Evolutionary conservation across 2,329 filamentous ascomycete species (phyloP), one percentile per base, ranked within the genome.

Genomic region (Clarireedia monteithiana): DNA sequence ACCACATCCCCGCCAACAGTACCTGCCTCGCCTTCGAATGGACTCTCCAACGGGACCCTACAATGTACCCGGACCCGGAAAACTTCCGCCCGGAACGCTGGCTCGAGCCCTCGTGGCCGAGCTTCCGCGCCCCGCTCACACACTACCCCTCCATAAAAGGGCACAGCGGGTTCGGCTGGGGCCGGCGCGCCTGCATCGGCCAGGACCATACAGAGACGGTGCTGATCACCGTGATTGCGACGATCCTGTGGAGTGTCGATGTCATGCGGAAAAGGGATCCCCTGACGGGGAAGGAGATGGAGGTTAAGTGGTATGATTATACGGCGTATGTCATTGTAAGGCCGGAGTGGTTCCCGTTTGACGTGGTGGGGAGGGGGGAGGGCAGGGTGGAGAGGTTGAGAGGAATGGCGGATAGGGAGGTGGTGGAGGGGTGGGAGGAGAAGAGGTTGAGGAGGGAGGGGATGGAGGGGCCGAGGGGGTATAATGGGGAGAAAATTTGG

Each of bases 101-200:
- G 52, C 52, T 55, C 6, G 48, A 47, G 1, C 46, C 47, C 5
- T 20, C 26, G 6, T 55, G 17, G 61, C 65, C 67, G 65, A 59
- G 57, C 0, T 58, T 51, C 30, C 72, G 72, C 26, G 76, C 78
- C 62, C 74, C 77, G 20, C 69, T 71, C 39, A 77, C 75, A 0
- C 68, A 66, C n/a, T 55, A 23, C 9, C 52, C 52, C 12, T 49
- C 34, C 1, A 14, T 55, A 17, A 34, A 81, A 60, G 76, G 76
- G 30, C 82, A 74, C 2, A 72, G 74, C 40, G 52, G 46, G 9
- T 76, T 82, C 63, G 78, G 79, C 4, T 81, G 76, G 64, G 79
- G 79, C 3, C 71, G 78, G 10, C 70, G 78, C 15, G 71, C 75
- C 15, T 81, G 78, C 58, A 71, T 74, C 4, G 78, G 78, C 0